Percentiles rank a stretch among this genome's conserved stretches.
Conservation (phyloP, 2,329 filamentous ascomycete genomes). For the Aspergillus luchuensis region DNA sequence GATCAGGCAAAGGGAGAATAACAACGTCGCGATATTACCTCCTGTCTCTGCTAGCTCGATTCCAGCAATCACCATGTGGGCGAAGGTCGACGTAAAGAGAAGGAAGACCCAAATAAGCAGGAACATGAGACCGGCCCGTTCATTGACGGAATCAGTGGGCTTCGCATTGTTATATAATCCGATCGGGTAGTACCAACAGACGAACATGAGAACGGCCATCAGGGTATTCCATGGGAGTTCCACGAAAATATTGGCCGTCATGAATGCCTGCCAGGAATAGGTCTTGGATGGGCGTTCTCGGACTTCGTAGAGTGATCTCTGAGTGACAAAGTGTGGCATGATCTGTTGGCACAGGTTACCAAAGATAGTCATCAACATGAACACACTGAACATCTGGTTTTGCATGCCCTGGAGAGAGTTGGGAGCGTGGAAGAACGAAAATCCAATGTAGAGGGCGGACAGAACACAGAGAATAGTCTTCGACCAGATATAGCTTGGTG, state of each 20-base stretch:
- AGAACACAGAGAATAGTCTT: constrained; percentile 69
- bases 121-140: constrained; percentile 65
- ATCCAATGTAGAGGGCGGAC: constrained; percentile 75
- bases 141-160: constrained; percentile 40
- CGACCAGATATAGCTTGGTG: constrained; percentile 82
- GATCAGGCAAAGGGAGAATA: constrained; percentile 60
- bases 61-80: constrained; percentile 71
- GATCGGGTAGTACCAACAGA: constrained; percentile 69
- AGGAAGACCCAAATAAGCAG: constrained; percentile 67
- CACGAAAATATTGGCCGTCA: constrained; percentile 69
- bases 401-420: constrained; percentile 78
- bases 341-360: constrained; percentile 57
- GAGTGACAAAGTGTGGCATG: constrained; percentile 60
- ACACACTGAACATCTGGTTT: constrained; percentile 88
- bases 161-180: constrained; percentile 47
- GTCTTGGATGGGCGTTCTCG: constrained; percentile 65
- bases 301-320: constrained; percentile 60
- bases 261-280: constrained; percentile 73
- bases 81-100: constrained; percentile 70
- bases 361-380: constrained; percentile 81
- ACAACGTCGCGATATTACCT: constrained; percentile 61
- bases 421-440: constrained; percentile 74
- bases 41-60: constrained; percentile 69
- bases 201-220: constrained; percentile 64
- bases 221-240: constrained; percentile 69